These are phyloP conservation scores for Saturnispora halmiae DNA, from an alignment of 805 yeast genomes.

Conservation along the genomic window DNA sequence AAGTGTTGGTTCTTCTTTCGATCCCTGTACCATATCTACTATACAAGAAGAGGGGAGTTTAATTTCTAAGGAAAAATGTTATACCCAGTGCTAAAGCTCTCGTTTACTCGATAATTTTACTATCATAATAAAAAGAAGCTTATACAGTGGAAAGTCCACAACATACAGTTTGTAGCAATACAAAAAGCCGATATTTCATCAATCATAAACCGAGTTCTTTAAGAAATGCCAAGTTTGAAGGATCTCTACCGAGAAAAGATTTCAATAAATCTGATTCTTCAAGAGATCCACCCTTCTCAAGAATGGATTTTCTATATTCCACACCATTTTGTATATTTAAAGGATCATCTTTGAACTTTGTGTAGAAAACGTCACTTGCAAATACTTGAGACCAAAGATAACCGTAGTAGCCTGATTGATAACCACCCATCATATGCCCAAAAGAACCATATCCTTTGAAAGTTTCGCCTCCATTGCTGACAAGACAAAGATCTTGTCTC, in stretches of 20 bases:
- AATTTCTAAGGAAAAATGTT: too few species aligned
- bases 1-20: too few species aligned
- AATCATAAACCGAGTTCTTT: conserved; percentile 47
- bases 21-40: too few species aligned
- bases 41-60: too few species aligned
- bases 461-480: conserved; percentile 43
- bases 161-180: neutral
- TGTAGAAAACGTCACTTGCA: conserved; percentile 73
- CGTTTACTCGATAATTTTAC: too few species aligned
- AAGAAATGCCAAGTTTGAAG: conserved; percentile 64
- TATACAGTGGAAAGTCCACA: too few species aligned
- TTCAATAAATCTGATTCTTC: conserved; percentile 58
- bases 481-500: conserved; percentile 53
- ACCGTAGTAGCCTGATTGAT: conserved; percentile 81
- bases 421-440: conserved; percentile 78
- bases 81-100: too few species aligned
- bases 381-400: conserved; percentile 80
- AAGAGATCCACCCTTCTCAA: conserved; percentile 63
- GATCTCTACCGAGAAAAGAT: conserved; percentile 68
- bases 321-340: conserved; percentile 53
- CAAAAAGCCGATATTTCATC: neutral
- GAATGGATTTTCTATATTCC: conserved; percentile 58
- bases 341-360: conserved; percentile 60
- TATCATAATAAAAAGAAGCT: too few species aligned
- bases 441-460: conserved; percentile 70